Conservation (phyloP, 2,329 filamentous ascomycete genomes). For the Penicillium concentricum region DNA sequence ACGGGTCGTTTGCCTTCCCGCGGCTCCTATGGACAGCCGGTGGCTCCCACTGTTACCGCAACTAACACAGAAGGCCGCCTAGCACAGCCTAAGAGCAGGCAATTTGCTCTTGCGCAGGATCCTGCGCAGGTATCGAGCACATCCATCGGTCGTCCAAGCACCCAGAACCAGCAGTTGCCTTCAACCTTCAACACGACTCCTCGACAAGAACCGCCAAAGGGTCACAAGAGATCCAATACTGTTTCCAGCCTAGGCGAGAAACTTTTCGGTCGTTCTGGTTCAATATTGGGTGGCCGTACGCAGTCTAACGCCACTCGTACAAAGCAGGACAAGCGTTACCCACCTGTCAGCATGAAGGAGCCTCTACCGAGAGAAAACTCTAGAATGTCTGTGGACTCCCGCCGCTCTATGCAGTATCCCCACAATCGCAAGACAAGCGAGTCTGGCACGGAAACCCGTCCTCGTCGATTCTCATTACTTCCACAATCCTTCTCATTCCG, state of each 20-base stretch:
- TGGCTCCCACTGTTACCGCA: slow-evolving; percentile 79
- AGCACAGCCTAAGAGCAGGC: slow-evolving; percentile 72
- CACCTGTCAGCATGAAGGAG: slow-evolving; percentile 86
- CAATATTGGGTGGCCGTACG: slow-evolving; percentile 66
- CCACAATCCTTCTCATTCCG: slow-evolving; percentile 64
- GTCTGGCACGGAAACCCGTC: slow-evolving; percentile 60
- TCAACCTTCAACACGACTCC: slow-evolving; percentile 58
- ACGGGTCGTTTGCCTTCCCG: slow-evolving; percentile 67
- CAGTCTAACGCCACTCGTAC: slow-evolving; percentile 40
- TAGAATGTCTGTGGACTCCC: slow-evolving; percentile 70
- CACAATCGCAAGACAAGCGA: slow-evolving; percentile 70
- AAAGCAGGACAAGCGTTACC: slow-evolving; percentile 67
- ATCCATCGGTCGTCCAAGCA: slow-evolving; percentile 61
- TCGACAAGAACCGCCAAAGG: slow-evolving; percentile 46
- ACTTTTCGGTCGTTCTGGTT: slow-evolving; percentile 79
- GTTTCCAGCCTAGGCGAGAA: slow-evolving; percentile 81
- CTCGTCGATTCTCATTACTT: slow-evolving; percentile 69
- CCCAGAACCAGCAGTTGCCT: slow-evolving; percentile 57
- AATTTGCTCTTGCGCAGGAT: slow-evolving; percentile 65
- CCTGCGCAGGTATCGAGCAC: slow-evolving; percentile 50
- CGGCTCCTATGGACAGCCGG: slow-evolving; percentile 82
- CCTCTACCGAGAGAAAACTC: slow-evolving; percentile 60
- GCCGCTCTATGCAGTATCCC: slow-evolving; percentile 69
- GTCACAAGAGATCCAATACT: slow-evolving; percentile 69
- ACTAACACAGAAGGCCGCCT: slow-evolving; percentile 89